A percentile compares a stretch with the other conserved stretches of the same genome.
Conservation (phyloP, 345 rosid species). For the rapeseed (Brassica napus) region DNA sequence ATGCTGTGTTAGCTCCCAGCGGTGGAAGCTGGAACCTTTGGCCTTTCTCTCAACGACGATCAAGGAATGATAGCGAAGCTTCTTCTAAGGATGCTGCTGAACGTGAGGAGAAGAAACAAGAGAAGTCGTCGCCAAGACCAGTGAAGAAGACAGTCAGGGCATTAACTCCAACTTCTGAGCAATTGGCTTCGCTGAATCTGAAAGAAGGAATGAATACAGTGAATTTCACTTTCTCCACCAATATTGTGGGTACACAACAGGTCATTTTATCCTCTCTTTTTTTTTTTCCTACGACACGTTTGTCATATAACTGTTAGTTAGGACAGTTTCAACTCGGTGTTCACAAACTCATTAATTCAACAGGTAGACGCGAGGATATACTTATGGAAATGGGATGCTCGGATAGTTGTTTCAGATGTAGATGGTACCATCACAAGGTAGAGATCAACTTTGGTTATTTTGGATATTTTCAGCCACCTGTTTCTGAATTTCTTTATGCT, state of each 20-base stretch:
- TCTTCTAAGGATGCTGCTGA: slow-evolving; percentile 43
- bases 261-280: slow-evolving; percentile 39
- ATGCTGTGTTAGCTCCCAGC: slow-evolving; percentile 34
- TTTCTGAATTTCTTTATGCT: slow-evolving; percentile 20
- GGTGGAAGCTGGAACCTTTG: slow-evolving; percentile 82
- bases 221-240: slow-evolving; percentile 82
- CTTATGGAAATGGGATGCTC: slow-evolving; percentile 95
- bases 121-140: slow-evolving; percentile 40
- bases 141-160: slow-evolving; percentile 58
- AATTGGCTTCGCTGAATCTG: slow-evolving; percentile 76
- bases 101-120: slow-evolving; percentile 41
- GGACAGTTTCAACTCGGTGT: not conserved
- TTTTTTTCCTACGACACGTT: slow-evolving; percentile 16
- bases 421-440: slow-evolving; percentile 98
- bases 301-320: slow-evolving; percentile 2
- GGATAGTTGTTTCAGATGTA: slow-evolving; percentile 91
- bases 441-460: slow-evolving; percentile 9
- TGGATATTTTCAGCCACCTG: slow-evolving; percentile 1
- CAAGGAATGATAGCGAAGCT: slow-evolving; percentile 41
- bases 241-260: slow-evolving; percentile 92
- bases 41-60: slow-evolving; percentile 69
- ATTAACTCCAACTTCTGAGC: slow-evolving; percentile 79
- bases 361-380: slow-evolving; percentile 94
- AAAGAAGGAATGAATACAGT: slow-evolving; percentile 75
- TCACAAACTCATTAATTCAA: slow-evolving; percentile 13